Percentiles rank a stretch among this genome's conserved stretches.
Conservation (phyloP, 768 basidiomycete species). For the Lentinula guzmanii region DNA sequence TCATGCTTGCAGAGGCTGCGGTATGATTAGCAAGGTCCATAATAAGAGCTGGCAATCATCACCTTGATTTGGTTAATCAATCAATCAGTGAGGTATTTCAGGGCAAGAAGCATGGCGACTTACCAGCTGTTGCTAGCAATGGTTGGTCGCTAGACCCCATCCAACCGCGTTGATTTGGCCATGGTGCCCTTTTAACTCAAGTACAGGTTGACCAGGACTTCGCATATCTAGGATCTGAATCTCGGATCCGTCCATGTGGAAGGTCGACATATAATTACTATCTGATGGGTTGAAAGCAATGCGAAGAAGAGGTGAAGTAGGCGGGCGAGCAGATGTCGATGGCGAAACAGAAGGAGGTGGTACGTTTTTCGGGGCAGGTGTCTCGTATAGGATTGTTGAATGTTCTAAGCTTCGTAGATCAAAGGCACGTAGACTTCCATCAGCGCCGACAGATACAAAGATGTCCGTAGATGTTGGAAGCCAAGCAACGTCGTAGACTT, state of each 20-base stretch:
- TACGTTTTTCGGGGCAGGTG: slow-evolving; percentile 70
- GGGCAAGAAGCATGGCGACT: slow-evolving; percentile 14
- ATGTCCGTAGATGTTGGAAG: slow-evolving; percentile 92
- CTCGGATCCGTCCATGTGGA: slow-evolving; percentile 88
- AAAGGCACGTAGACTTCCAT: slow-evolving; percentile 93
- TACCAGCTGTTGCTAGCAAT: slow-evolving; percentile 83
- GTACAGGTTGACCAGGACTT: slow-evolving; percentile 90
- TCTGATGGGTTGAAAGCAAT: slow-evolving; percentile 89
- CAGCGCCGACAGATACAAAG: slow-evolving; percentile 97
- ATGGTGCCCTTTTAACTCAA: slow-evolving; percentile 83
- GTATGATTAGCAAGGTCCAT: slow-evolving; percentile 76
- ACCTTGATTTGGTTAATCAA: slow-evolving; percentile 34
- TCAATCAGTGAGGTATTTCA: slow-evolving; percentile 1
- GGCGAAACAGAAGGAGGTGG: slow-evolving; percentile 53
- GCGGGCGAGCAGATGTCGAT: slow-evolving; percentile 58
- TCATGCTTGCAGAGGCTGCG: slow-evolving; percentile 23
- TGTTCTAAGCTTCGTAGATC: slow-evolving; percentile 95
- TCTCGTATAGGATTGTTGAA: slow-evolving; percentile 97
- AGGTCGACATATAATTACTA: slow-evolving; percentile 95
- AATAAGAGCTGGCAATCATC: slow-evolving; percentile 93
- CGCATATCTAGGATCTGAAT: slow-evolving; percentile 96
- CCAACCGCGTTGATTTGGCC: slow-evolving; percentile 81
- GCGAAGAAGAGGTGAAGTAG: slow-evolving; percentile 75
- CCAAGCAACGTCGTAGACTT: slow-evolving; percentile 99
- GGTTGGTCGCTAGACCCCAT: slow-evolving; percentile 84